Base-by-base conservation (phyloP, 108 stramenopile genomes). In the Fistulifera solaris region DNA sequence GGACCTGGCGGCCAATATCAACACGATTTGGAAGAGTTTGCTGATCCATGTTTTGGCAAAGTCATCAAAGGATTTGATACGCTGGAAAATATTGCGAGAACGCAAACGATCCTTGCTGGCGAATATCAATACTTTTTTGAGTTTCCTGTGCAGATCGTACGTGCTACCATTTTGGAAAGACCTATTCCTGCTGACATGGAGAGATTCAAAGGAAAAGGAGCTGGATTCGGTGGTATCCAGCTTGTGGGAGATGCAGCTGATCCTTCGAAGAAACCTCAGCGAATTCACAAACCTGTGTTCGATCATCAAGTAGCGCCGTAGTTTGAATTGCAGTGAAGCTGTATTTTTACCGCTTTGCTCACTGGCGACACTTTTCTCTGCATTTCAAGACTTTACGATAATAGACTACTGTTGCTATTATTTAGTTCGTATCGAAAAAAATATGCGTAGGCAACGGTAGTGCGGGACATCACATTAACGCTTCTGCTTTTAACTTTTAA, bases 11-110 rank as follows among this genome's bases (percentile, higher is more conserved):
- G 85, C 13, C 90, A 93, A 54, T 45, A 59, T 22, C 78, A 83
- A 4, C 71, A 85, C 56, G 85, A 76, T 44, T 52, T 82, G 48
- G 60, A 86, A 35, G 72, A 83, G 23, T 89, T 90, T 65, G 92
- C 85, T 17, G 90, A 94, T 70, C 71, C 89, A 19, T 94, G 92
- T 68, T 96, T 96, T 73, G 95, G 80, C 0, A 71, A 38, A 7
- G 62, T 89, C 23, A 61, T 77, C 1, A 66, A 64, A 15, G 81
- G 81, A 16, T 47, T 54, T 26, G 67, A 78, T n/a, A 43, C 66
- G 4, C 27, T 78, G 27, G 54, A 50, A n/a, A 48, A 63, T 0
- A 62, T 72, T 16, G 31, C 31, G 8, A 35, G 31, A 35, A 35
- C 31, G 31, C 31, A 35, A 35, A 35, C 31, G 6, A 35, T 35